These are phyloP conservation scores for Jackrogersella minutella DNA, from an alignment of 495 filamentous ascomycete species.

Conservation along the genomic window DNA sequence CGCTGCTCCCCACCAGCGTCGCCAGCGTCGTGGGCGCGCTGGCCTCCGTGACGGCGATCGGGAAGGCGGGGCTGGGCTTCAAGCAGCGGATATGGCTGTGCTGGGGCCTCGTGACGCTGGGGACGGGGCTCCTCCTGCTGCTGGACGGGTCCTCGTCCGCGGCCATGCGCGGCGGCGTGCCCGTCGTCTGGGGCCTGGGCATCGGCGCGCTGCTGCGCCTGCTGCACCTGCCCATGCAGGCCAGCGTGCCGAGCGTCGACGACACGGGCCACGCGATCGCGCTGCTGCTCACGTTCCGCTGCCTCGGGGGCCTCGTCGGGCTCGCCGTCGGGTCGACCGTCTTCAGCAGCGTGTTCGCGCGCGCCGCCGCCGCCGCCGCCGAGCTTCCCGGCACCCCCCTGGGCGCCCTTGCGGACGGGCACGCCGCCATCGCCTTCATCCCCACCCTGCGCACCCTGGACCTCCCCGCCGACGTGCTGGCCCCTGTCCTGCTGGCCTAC, in stretches of 20 bases:
- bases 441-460: slow-evolving; percentile 26
- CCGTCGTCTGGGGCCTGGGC: slow-evolving; percentile 43
- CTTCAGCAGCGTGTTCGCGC: slow-evolving; percentile 44
- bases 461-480: slow-evolving; percentile 19
- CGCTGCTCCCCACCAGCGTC: slow-evolving; percentile 41
- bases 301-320: slow-evolving; percentile 52
- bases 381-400: slow-evolving; percentile 25
- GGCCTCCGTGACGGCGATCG: slow-evolving; percentile 33
- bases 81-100: slow-evolving; percentile 29
- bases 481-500: slow-evolving; percentile 23
- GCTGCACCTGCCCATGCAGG: slow-evolving; percentile 47
- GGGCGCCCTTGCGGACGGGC: slow-evolving; percentile 10
- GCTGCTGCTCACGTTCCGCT: slow-evolving; percentile 47
- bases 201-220: slow-evolving; percentile 41
- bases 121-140: slow-evolving; percentile 41
- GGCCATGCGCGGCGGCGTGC: slow-evolving; percentile 32
- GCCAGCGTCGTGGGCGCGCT: slow-evolving; percentile 36
- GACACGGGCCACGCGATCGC: slow-evolving; percentile 52
- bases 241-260: slow-evolving; percentile 47
- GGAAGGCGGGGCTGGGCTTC: slow-evolving; percentile 38
- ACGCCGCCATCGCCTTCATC: slow-evolving; percentile 35
- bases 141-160: slow-evolving; percentile 21
- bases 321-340: slow-evolving; percentile 46
- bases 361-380: slow-evolving; percentile 18
- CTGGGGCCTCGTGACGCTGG: slow-evolving; percentile 41